Evolutionary conservation across 108 stramenopile species (phyloP).

Genomic region (Pelagomonas calceolata): DNA sequence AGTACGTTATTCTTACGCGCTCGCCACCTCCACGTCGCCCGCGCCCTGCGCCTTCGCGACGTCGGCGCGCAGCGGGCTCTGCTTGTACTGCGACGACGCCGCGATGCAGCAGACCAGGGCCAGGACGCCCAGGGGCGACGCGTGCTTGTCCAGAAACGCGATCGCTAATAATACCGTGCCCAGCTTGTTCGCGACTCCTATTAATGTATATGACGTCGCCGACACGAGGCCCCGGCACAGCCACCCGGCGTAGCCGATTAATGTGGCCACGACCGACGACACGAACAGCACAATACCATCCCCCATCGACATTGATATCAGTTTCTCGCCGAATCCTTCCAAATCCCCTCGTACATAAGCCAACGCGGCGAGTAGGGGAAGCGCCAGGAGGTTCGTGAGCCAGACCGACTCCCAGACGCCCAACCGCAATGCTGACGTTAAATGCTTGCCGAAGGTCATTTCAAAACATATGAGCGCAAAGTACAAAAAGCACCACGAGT

Average conservation of each 20-base stretch:
- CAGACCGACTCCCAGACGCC: slow-evolving; percentile 51
- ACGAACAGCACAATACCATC: slow-evolving; percentile 34
- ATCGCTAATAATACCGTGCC: slow-evolving; percentile 71
- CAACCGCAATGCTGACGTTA: slow-evolving; percentile 45
- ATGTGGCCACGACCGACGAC: slow-evolving; percentile 65
- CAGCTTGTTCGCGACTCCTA: slow-evolving; percentile 79
- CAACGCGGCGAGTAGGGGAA: slow-evolving; percentile 57
- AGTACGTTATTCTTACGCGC: too few species aligned
- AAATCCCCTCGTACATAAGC: neutral
- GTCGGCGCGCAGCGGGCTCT: slow-evolving; percentile 30
- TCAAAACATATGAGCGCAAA: slow-evolving; percentile 64
- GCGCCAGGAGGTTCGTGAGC: slow-evolving; percentile 70
- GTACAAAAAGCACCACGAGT: slow-evolving; percentile 23
- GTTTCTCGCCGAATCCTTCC: neutral
- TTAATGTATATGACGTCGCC: slow-evolving; percentile 65
- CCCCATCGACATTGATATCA: neutral
- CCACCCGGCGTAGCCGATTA: slow-evolving; percentile 76
- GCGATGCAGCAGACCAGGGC: slow-evolving; percentile 65
- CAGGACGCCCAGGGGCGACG: slow-evolving; percentile 53
- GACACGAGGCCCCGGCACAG: slow-evolving; percentile 65
- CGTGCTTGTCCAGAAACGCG: slow-evolving; percentile 82
- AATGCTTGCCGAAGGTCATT: slow-evolving; percentile 81
- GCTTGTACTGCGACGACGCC: slow-evolving; percentile 67
- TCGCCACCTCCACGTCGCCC: too few species aligned
- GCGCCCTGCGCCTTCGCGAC: too few species aligned